phyloP scores from a whole-genome alignment of 129 eudicot genomes.

The Escallonia herrerae region DNA sequence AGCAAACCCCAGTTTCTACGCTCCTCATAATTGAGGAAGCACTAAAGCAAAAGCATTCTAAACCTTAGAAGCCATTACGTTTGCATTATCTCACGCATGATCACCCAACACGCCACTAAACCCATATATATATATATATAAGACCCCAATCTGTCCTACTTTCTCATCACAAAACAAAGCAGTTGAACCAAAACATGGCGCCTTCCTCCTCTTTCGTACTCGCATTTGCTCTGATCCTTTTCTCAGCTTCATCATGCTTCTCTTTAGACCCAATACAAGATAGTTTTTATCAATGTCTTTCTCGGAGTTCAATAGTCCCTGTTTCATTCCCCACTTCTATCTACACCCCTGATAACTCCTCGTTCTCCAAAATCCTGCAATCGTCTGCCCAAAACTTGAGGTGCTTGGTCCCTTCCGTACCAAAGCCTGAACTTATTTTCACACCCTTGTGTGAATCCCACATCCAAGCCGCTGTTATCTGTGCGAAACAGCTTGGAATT shows the following conservation, averaged over 20 bases:
- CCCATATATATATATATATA: constrained; percentile 9
- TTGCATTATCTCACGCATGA: neutral
- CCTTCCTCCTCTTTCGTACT: neutral
- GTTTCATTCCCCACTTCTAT: neutral
- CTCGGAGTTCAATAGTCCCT: neutral
- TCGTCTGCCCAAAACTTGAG: constrained; percentile 10
- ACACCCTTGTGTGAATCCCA: constrained; percentile 2
- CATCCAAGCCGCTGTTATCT: constrained; percentile 15
- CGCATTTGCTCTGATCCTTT: neutral
- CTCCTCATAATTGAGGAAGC: neutral
- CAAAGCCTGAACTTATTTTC: constrained; percentile 14
- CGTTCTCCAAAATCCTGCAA: constrained; percentile 6
- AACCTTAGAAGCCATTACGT: neutral
- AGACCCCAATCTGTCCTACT: neutral
- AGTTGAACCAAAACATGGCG: neutral
- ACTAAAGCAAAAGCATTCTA: neutral
- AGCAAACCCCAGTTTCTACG: too few species aligned
- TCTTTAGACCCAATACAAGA: constrained; percentile 4
- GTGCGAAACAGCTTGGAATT: constrained; percentile 13
- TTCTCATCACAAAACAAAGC: neutral
- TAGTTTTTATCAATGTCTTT: constrained; percentile 4
- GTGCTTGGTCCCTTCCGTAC: constrained; percentile 8
- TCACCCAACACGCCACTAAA: neutral
- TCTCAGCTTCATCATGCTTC: neutral
- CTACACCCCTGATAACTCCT: constrained; percentile 5